Evolutionary conservation across 1,284 basidiomycete genomes (phyloP).

Genomic region (Ceratobasidium papillatum): DNA sequence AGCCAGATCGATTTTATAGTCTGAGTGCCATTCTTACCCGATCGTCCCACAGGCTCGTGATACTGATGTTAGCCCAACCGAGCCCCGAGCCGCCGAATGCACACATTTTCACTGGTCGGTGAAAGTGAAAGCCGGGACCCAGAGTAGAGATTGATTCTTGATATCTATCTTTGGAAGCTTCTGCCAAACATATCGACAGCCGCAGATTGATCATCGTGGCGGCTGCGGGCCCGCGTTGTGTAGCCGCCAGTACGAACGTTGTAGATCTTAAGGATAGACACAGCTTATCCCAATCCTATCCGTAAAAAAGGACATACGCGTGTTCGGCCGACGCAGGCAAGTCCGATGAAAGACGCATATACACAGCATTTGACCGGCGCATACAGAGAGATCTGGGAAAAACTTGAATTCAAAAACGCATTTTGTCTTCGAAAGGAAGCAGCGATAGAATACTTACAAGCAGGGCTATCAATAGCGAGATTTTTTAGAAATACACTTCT

Average conservation of each 20-base stretch:
- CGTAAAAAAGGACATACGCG: neutral
- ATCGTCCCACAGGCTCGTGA: too few species aligned
- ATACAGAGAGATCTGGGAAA: too few species aligned
- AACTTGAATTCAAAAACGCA: too few species aligned
- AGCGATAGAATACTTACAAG: too few species aligned
- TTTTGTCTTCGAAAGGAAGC: too few species aligned
- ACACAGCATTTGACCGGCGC: too few species aligned
- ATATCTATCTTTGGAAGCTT: neutral
- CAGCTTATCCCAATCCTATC: neutral
- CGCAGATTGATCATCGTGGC: neutral
- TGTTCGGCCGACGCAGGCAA: neutral
- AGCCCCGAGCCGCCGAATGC: neutral
- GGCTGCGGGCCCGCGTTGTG: slow-evolving; percentile 4
- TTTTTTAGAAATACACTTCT: too few species aligned
- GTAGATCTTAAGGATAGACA: neutral
- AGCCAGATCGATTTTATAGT: neutral
- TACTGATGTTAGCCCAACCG: too few species aligned
- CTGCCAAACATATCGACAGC: neutral
- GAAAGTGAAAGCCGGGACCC: neutral
- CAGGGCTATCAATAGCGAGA: too few species aligned
- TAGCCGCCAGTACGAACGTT: neutral
- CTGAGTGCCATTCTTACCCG: too few species aligned
- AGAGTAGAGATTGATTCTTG: neutral
- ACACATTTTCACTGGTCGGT: neutral
- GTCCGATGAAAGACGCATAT: too few species aligned